A percentile compares a stretch with the other conserved stretches of the same genome.
Evolutionary conservation across 345 rosid genomes (phyloP).

Genomic region (Acer yangbiense): DNA sequence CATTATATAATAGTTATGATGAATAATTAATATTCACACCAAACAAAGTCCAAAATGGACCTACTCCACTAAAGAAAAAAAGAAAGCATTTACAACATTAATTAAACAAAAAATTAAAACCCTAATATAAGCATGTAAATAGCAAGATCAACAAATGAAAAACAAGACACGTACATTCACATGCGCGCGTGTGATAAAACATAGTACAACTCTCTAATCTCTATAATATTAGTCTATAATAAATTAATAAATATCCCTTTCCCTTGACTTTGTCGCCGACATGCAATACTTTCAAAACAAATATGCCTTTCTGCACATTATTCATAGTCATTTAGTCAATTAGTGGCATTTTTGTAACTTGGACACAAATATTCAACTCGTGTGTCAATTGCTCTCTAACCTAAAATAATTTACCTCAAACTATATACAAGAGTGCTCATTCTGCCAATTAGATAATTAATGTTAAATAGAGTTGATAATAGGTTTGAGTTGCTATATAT

Average conservation of each 20-base stretch:
- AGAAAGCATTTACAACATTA: neutral
- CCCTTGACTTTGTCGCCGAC: constrained; percentile 10
- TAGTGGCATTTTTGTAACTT: neutral
- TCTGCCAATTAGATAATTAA: too few relatives aligned
- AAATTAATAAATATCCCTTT: too few relatives aligned
- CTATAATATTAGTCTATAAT: too few relatives aligned
- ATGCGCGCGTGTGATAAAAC: neutral
- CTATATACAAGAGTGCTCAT: too few relatives aligned
- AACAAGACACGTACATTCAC: neutral
- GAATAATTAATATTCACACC: neutral
- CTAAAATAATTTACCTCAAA: too few relatives aligned
- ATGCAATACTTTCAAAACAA: neutral
- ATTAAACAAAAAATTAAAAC: too few relatives aligned
- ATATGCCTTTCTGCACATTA: neutral
- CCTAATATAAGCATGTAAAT: neutral
- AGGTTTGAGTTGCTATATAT: too few relatives aligned
- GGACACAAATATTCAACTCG: neutral
- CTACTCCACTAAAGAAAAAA: neutral
- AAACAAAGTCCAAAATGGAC: neutral
- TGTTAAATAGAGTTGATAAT: too few relatives aligned
- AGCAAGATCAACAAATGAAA: too few relatives aligned
- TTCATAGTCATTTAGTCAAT: neutral
- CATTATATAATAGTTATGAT: neutral
- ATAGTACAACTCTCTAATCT: too few relatives aligned
- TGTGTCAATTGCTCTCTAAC: neutral